Conservation (phyloP, 2,329 filamentous ascomycete species). For the Talaromyces marneffei region DNA sequence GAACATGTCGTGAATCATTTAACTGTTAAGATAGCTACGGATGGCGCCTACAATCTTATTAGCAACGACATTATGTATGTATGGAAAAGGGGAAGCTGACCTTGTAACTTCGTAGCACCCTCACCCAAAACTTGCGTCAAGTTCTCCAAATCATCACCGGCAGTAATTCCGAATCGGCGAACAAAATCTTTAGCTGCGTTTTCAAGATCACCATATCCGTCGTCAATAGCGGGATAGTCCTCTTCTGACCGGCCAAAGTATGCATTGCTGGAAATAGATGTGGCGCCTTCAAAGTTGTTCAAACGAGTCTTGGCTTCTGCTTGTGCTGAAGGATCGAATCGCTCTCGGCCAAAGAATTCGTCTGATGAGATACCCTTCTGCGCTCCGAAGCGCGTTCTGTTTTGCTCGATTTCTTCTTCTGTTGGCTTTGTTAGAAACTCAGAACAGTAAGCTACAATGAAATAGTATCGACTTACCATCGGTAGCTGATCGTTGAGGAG, state of each 20-base stretch:
- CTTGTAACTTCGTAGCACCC: slow-evolving; percentile 77
- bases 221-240: slow-evolving; percentile 60
- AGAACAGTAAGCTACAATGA: not conserved
- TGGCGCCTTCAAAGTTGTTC: slow-evolving; percentile 87
- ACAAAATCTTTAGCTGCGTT: slow-evolving; percentile 94
- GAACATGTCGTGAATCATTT: slow-evolving; percentile 19
- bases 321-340: slow-evolving; percentile 73
- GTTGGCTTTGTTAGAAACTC: slow-evolving; percentile 13
- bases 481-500: slow-evolving; percentile 62
- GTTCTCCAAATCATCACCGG: slow-evolving; percentile 92
- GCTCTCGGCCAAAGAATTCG: slow-evolving; percentile 92
- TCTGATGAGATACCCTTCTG: slow-evolving; percentile 98
- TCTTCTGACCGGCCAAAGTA: slow-evolving; percentile 95
- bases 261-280: slow-evolving; percentile 87
- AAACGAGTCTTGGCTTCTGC: slow-evolving; percentile 81
- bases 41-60: slow-evolving; percentile 36
- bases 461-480: slow-evolving; percentile 53
- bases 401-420: slow-evolving; percentile 75
- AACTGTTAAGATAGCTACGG: slow-evolving; percentile 46
- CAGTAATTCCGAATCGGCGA: slow-evolving; percentile 88
- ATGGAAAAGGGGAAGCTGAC: slow-evolving; percentile 29
- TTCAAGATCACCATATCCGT: slow-evolving; percentile 83
- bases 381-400: slow-evolving; percentile 77
- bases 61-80: not conserved
- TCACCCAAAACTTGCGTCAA: slow-evolving; percentile 76